A percentile compares a stretch with the other conserved stretches of the same genome.
phyloP scores from a whole-genome alignment of 257 asterid species.

The Handroanthus guayacan region DNA sequence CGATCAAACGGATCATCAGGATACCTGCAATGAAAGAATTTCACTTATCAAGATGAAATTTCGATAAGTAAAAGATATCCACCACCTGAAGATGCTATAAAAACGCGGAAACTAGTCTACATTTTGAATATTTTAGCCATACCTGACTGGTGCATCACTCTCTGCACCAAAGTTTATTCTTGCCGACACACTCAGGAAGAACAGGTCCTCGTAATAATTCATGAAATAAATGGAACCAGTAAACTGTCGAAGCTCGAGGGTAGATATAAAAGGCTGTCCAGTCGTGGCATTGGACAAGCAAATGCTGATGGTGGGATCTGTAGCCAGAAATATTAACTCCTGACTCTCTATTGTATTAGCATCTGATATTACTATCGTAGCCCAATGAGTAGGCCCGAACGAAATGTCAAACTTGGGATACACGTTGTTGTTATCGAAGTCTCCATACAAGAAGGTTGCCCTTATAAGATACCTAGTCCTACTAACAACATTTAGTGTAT shows the following conservation, averaged over 20 bases:
- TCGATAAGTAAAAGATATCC: neutral
- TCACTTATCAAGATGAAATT: neutral
- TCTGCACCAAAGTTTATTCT: conserved; percentile 94
- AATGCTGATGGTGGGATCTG: conserved; percentile 73
- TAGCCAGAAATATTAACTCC: conserved; percentile 91
- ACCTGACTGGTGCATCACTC: conserved; percentile 84
- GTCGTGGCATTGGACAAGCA: conserved; percentile 99
- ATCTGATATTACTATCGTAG: conserved; percentile 86
- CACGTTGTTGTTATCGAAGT: conserved; percentile 76
- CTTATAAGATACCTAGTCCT: conserved; percentile 91
- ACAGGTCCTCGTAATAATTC: conserved; percentile 72
- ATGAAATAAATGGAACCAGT: conserved; percentile 85
- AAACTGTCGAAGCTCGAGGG: conserved; percentile 94
- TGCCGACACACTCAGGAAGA: conserved; percentile 84
- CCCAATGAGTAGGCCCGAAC: conserved; percentile 92
- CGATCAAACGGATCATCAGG: conserved; percentile 98
- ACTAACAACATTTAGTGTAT: conserved; percentile 68
- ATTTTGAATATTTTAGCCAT: conserved; percentile 26
- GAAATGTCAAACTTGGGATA: conserved; percentile 96
- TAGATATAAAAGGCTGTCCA: conserved; percentile 92
- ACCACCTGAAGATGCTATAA: neutral
- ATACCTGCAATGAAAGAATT: conserved; percentile 54
- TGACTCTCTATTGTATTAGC: conserved; percentile 73
- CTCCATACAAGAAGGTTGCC: conserved; percentile 87
- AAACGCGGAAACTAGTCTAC: neutral